Base-by-base conservation (phyloP, 208 protist species). In the Acanthamoeba castellanii region DNA sequence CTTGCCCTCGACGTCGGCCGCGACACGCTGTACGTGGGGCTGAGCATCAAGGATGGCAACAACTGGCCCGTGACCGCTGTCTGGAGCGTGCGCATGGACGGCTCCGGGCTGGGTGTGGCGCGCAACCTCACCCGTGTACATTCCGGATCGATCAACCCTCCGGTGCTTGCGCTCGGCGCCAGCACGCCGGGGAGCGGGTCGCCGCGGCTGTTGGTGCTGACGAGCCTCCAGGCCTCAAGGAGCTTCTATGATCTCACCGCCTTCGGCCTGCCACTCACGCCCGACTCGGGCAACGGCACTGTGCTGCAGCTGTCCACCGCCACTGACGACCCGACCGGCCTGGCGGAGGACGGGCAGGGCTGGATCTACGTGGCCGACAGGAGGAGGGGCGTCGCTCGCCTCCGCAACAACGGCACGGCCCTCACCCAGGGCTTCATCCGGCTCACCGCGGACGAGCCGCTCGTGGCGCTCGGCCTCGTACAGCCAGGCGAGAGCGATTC, bases 341-440 rank as follows among this genome's bases (percentile, higher is more conserved):
- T 78, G 22, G 70, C 37, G 8, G 70, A 78, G 5, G 70, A 78
- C 37, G 70, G 30, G 5, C 70, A 78, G 70, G 70, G 70, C 70
- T 78, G 70, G 70, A 18, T 78, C 37, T 78, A 45, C 70, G 70
- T 78, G 70, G 70, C 70, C 70, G 70, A 78, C 70, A 8, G 20
- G 37, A 47, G 32, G 16, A n/a, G 14, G 37, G 70, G 70, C 70
- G 70, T 78, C 30, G 30, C 70, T 8, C 70, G 70, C 70, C n/a
- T 78, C 5, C 25, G 70, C 30, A 45, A 8, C 70, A 42, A 78
- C 30, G 70, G 70, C 30, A 78, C 70, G 13, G 70, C 25, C 37
- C 30, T 9, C 70, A 37, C 9, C 7, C 22, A 18, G 11, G 7
- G 30, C 16, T 78, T 78, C n/a, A 16, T 78, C 70, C 22, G 9